Evolutionary conservation across 371 early-diverging fungal genomes (phyloP), one percentile per base, ranked within the genome.

Genomic region (Mortierella sp.): DNA sequence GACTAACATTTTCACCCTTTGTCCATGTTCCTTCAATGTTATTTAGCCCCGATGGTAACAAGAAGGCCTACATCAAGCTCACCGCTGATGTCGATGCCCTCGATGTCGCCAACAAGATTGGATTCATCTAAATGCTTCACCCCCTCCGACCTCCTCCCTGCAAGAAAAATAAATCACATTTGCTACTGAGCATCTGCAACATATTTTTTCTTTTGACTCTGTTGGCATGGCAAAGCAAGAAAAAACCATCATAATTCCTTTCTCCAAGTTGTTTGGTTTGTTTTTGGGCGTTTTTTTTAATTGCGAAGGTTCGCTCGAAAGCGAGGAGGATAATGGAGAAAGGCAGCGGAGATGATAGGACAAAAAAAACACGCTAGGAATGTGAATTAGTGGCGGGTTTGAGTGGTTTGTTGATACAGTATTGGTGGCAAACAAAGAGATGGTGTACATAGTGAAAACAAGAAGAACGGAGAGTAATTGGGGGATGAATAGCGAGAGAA

Each of bases 1-100:
- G 10, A 24, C 35, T 32, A 65, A 29, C 21, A 29, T 24, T 16
- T 38, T 27, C 35, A 32, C 3, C 6, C 48, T 0, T 46, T 29
- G 41, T 46, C 29, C n/a, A 55, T 56, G 10, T 58, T 71, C 44
- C 55, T 71, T 21, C 24, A 58, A 24, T 18, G 21, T 70, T 54
- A 14, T 41, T 43, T 88, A 95, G 97, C 82, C 98, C 99, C 85
- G 96, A 97, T 86, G 99, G 99, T 79, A 89, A 92, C 90, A 99
- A 99, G 97, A 99, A 99, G 96, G 99, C 99, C 76, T 99, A 96
- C 92, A 98, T 99, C 81, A 98, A 98, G 87, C 94, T 99, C 84
- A 93, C 96, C 77, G 94, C 98, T 82, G 99, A 98, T 88, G 96
- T 96, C 78, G 99, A 98, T 92, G 99, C 99, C 83, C 93, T 98